Evolutionary conservation across 768 basidiomycete genomes (phyloP).

Genomic region (Leucocoprinus sp.): DNA sequence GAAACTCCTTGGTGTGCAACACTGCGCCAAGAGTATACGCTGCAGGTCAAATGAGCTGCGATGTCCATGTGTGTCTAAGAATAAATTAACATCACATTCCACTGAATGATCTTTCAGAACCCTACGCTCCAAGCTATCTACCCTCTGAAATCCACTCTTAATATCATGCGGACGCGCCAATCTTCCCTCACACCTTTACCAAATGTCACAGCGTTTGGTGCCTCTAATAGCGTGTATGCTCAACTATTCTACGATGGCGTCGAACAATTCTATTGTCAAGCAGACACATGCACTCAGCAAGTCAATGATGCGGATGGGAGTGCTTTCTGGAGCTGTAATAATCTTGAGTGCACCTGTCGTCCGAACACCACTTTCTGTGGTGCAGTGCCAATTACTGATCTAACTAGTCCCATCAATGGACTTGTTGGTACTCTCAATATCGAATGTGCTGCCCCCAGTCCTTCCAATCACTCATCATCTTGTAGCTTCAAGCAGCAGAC

Average conservation of each 20-base stretch:
- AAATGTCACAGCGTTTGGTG: slow-evolving; percentile 51
- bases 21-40: slow-evolving; percentile 64
- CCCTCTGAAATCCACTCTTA: slow-evolving; percentile 63
- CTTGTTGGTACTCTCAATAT: slow-evolving; percentile 62
- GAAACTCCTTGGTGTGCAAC: slow-evolving; percentile 66
- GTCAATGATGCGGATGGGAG: slow-evolving; percentile 28
- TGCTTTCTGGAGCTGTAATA: slow-evolving; percentile 62
- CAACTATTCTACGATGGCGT: slow-evolving; percentile 74
- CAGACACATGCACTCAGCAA: slow-evolving; percentile 61
- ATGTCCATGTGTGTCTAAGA: slow-evolving; percentile 56
- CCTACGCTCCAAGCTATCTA: slow-evolving; percentile 75
- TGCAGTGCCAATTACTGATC: slow-evolving; percentile 30
- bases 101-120: slow-evolving; percentile 40
- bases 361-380: slow-evolving; percentile 72
- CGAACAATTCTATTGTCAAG: slow-evolving; percentile 84
- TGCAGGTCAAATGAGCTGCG: slow-evolving; percentile 77
- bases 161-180: slow-evolving; percentile 71
- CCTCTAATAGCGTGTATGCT: slow-evolving; percentile 44
- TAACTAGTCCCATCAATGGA: slow-evolving; percentile 55
- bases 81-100: not conserved
- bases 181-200: slow-evolving; percentile 62
- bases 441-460: slow-evolving; percentile 46
- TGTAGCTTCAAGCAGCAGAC: slow-evolving; percentile 74
- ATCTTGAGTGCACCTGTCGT: slow-evolving; percentile 70
- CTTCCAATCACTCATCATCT: slow-evolving; percentile 36